phyloP scores from a whole-genome alignment of 352 stramenopile species.

The Thalassiosira sp. region DNA sequence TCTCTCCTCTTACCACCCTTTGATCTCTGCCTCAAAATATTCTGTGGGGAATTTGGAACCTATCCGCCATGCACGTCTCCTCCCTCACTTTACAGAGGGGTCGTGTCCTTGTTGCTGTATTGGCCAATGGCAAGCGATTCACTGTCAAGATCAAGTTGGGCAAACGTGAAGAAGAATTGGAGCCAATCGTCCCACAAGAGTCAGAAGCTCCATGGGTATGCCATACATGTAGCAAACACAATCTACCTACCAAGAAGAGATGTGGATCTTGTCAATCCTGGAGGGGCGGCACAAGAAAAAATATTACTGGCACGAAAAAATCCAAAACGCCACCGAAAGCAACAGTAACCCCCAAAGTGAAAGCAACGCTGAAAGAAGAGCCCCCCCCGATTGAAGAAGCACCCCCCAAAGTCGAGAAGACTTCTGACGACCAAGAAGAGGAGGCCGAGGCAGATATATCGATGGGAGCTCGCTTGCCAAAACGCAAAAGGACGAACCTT shows the following conservation, averaged over 20 bases:
- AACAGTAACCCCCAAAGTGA: slow-evolving; percentile 3
- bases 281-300: slow-evolving; percentile 20
- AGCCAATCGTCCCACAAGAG: slow-evolving; percentile 1
- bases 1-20: no score
- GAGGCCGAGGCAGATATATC: slow-evolving; percentile 25
- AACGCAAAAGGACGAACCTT: slow-evolving; percentile 52
- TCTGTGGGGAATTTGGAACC: no score
- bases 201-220: slow-evolving; percentile 28
- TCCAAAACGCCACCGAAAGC: slow-evolving; percentile 7
- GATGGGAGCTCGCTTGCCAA: slow-evolving; percentile 33
- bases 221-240: slow-evolving; percentile 26
- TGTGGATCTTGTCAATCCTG: slow-evolving; percentile 41
- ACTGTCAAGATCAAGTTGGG: slow-evolving; percentile 26
- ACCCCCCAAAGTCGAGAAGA: not conserved
- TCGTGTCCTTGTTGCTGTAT: slow-evolving; percentile 17
- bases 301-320: slow-evolving; percentile 20
- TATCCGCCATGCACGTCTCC: not conserved
- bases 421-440: slow-evolving; percentile 17
- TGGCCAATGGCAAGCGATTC: slow-evolving; percentile 10
- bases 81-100: slow-evolving; percentile 13
- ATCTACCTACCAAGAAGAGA: slow-evolving; percentile 32
- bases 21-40: no score
- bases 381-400: not conserved
- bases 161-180: not conserved
- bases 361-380: not conserved